phyloP scores from a whole-genome alignment of 2,329 filamentous ascomycete genomes.

The Parastagonospora avenae region DNA sequence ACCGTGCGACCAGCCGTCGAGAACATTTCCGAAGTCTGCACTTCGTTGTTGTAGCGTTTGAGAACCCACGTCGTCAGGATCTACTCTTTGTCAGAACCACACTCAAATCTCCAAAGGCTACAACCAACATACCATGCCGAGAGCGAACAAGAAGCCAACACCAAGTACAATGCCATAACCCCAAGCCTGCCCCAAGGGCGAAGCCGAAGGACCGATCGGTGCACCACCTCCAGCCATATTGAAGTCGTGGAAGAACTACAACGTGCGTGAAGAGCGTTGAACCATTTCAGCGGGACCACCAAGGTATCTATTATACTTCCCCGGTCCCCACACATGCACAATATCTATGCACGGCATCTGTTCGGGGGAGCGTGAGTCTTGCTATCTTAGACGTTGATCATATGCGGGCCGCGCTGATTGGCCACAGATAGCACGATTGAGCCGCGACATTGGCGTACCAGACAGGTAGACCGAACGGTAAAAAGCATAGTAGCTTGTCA shows the following conservation, averaged over 20 bases:
- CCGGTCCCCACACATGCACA: slow-evolving; percentile 5
- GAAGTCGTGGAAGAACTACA: slow-evolving; percentile 1
- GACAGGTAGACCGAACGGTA: slow-evolving; percentile 6
- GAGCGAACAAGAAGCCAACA: slow-evolving; percentile 36
- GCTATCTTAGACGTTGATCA: slow-evolving; percentile 21
- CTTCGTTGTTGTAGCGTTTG: slow-evolving; percentile 37
- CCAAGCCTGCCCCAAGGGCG: slow-evolving; percentile 34
- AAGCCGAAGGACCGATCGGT: slow-evolving; percentile 29
- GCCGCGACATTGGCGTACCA: too few species aligned
- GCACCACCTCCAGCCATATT: slow-evolving; percentile 33
- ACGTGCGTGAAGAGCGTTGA: background rate
- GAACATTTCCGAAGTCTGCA: slow-evolving; percentile 40
- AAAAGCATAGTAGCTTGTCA: slow-evolving; percentile 12
- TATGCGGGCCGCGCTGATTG: slow-evolving; percentile 18
- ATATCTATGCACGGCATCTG: background rate
- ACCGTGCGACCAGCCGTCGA: slow-evolving; percentile 38
- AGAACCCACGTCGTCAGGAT: slow-evolving; percentile 37
- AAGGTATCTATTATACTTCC: slow-evolving; percentile 24
- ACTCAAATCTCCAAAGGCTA: background rate
- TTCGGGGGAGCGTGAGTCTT: background rate
- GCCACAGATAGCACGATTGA: slow-evolving; percentile 23
- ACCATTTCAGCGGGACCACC: slow-evolving; percentile 5
- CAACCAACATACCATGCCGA: slow-evolving; percentile 29
- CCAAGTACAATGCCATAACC: slow-evolving; percentile 44
- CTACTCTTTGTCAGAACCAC: slow-evolving; percentile 4